phyloP scores from a whole-genome alignment of 2,329 filamentous ascomycete species.

The Phialophora macrospora region DNA sequence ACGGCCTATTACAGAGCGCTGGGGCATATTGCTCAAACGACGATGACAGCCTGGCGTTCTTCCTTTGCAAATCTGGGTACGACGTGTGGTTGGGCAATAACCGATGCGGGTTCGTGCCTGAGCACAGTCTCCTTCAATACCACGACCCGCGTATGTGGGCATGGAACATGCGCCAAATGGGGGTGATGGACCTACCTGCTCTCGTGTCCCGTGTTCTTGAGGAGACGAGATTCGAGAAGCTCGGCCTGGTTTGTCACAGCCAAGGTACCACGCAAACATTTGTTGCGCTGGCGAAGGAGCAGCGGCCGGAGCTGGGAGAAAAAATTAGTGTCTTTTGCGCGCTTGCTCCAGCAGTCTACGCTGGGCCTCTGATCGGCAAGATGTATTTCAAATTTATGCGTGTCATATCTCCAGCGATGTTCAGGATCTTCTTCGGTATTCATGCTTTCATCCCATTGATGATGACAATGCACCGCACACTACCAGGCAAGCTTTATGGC shows the following conservation, averaged over 20 bases:
- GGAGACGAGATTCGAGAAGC: constrained; percentile 81
- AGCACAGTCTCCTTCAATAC: constrained; percentile 72
- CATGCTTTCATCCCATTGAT: constrained; percentile 93
- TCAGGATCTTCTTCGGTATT: constrained; percentile 84
- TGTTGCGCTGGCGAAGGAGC: constrained; percentile 85
- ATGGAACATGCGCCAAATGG: constrained; percentile 96
- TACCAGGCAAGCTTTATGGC: constrained; percentile 74
- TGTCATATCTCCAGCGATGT: constrained; percentile 74
- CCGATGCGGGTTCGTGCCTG: constrained; percentile 80
- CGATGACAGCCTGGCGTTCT: constrained; percentile 87
- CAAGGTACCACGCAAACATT: constrained; percentile 91
- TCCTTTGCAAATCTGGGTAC: constrained; percentile 86
- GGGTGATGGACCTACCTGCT: constrained; percentile 82
- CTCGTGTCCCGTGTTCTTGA: constrained; percentile 77
- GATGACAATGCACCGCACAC: constrained; percentile 76
- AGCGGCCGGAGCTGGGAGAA: constrained; percentile 80
- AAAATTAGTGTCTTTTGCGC: constrained; percentile 89
- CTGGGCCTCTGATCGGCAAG: constrained; percentile 81
- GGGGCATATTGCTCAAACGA: constrained; percentile 91
- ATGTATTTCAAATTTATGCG: constrained; percentile 93
- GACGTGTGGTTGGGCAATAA: constrained; percentile 98
- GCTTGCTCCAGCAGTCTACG: constrained; percentile 86
- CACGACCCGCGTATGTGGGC: constrained; percentile 91
- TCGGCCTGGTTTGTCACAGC: constrained; percentile 83
- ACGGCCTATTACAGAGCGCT: constrained; percentile 83